Percentiles rank a stretch among this genome's conserved stretches.
phyloP scores from a whole-genome alignment of 2,329 filamentous ascomycete genomes.

The Trichophyton mentagrophytes region DNA sequence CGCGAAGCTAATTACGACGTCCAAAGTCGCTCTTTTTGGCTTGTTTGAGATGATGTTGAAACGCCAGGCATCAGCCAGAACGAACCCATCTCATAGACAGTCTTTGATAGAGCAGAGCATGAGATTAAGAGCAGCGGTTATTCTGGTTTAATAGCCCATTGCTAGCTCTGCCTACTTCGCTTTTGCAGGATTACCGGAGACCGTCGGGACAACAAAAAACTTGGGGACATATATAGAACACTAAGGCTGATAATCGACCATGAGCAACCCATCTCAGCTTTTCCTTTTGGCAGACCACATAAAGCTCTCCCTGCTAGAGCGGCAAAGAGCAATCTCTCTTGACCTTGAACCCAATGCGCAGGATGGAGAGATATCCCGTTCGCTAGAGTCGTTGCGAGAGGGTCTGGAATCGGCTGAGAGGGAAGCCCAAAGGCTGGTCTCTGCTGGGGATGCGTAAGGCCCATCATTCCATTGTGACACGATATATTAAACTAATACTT shows the following conservation, averaged over 20 bases:
- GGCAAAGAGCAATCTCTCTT: conserved; percentile 70
- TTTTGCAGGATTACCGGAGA: neutral
- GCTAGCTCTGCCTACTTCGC: neutral
- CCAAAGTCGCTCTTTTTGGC: neutral
- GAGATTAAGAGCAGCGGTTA: neutral
- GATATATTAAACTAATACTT: neutral
- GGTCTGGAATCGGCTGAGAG: conserved; percentile 59
- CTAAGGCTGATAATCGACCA: conserved; percentile 15
- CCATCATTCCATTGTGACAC: neutral
- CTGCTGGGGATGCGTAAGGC: conserved; percentile 48
- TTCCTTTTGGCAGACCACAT: conserved; percentile 92
- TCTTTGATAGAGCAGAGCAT: neutral
- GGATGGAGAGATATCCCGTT: conserved; percentile 78
- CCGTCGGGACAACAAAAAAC: neutral
- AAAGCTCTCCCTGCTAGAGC: conserved; percentile 87
- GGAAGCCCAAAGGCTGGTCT: conserved; percentile 51
- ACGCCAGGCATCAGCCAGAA: neutral
- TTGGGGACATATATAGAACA: neutral
- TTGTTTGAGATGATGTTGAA: neutral
- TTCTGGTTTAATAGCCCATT: neutral
- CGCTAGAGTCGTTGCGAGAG: conserved; percentile 71
- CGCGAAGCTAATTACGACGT: neutral
- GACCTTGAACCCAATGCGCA: conserved; percentile 67
- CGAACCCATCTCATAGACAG: neutral
- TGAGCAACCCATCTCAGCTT: conserved; percentile 56